phyloP scores from a whole-genome alignment of 2,329 filamentous ascomycete species.

The Cucurbitaria berberidis region DNA sequence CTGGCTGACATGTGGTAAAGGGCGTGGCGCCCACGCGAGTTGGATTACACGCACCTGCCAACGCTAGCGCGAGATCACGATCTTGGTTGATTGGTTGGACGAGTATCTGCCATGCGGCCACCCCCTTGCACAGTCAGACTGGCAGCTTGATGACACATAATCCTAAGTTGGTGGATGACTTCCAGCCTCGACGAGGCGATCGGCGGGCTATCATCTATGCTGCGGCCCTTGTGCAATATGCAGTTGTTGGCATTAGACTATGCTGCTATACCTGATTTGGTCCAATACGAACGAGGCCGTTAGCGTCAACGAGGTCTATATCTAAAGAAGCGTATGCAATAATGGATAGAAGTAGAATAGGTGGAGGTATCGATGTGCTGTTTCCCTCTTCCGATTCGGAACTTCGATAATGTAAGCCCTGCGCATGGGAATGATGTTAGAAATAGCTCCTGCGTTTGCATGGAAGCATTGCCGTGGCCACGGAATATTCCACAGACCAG shows the following conservation, averaged over 20 bases:
- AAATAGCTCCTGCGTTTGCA: background rate
- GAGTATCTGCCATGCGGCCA: background rate
- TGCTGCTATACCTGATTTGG: too few species aligned
- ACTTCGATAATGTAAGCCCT: background rate
- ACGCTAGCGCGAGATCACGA: background rate
- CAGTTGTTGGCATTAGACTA: background rate
- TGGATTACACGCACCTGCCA: background rate
- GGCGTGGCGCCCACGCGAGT: background rate
- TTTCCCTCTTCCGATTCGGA: background rate
- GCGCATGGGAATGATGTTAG: background rate
- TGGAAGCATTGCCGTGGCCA: background rate
- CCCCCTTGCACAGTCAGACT: background rate
- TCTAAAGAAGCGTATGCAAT: background rate
- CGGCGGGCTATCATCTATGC: background rate
- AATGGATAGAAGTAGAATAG: background rate
- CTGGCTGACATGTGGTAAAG: background rate
- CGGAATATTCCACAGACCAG: background rate
- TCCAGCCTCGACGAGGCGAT: background rate
- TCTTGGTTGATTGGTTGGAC: background rate
- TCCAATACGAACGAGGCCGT: too few species aligned
- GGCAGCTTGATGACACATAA: background rate
- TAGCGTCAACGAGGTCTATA: background rate
- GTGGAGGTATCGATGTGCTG: background rate
- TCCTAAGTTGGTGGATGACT: background rate
- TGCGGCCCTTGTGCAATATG: background rate